phyloP scores from a whole-genome alignment of 73 alveolate species.

The Stentor coeruleus region DNA sequence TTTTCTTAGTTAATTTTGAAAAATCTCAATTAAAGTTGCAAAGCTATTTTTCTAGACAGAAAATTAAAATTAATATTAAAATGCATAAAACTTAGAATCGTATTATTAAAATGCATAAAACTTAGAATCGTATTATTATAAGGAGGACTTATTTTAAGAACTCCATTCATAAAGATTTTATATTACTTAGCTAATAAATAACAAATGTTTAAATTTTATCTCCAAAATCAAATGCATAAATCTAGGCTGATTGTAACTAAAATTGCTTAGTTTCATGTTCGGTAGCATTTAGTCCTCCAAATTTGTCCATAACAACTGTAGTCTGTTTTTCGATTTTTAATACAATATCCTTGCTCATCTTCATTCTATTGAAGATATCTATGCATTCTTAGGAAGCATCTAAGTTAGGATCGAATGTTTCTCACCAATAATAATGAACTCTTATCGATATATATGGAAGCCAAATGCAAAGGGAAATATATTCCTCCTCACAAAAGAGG shows the following conservation, averaged over 20 bases:
- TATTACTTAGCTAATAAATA: too few species aligned
- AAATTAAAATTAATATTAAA: too few species aligned
- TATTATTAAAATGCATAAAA: too few species aligned
- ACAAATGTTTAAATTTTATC: too few species aligned
- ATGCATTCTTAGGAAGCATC: not conserved
- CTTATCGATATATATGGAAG: constrained; percentile 1
- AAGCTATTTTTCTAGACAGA: too few species aligned
- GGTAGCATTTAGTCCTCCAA: not conserved
- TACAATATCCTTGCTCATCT: constrained; percentile 14
- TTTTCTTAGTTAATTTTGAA: too few species aligned
- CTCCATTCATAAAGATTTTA: too few species aligned
- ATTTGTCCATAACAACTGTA: constrained; percentile 1
- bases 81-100: too few species aligned
- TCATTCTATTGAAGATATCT: constrained; percentile 14
- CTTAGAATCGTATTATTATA: too few species aligned
- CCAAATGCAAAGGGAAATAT: not conserved
- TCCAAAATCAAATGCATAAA: too few species aligned
- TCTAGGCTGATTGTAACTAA: constrained; percentile 24
- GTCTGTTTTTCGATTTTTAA: constrained; percentile 14
- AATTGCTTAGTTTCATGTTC: not conserved
- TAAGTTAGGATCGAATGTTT: constrained; percentile 24
- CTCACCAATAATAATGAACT: constrained; percentile 8
- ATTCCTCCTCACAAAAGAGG: constrained; percentile 18
- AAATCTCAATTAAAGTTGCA: too few species aligned
- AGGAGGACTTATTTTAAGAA: too few species aligned